Base-by-base conservation (phyloP, 257 asterid genomes). In the Solanum paucissectum region DNA sequence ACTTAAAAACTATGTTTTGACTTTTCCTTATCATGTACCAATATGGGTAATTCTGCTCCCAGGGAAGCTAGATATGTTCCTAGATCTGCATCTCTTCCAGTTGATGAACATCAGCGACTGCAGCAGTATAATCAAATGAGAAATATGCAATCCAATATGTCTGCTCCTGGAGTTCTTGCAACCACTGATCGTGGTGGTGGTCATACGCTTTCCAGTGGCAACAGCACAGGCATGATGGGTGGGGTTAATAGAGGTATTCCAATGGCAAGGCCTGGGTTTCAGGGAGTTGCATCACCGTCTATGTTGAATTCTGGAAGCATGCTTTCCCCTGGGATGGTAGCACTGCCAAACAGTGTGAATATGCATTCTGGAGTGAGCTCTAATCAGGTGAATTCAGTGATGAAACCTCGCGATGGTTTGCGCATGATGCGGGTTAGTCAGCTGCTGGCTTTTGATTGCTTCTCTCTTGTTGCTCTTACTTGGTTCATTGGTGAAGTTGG, bases 51-150 rank as follows among this genome's bases (percentile, higher is more conserved):
- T 44, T 37, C 86, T 84, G 66, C 40, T 89, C 81, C 25, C 83
- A 92, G 98, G 95, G 99, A 92, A 92, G 95, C 91, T 89, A 93
- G 98, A 88, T 92, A 91, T 92, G 92, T 90, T 88, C 94, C 98
- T 37, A 93, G 98, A 90, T 84, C 98, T 85, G 92, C 93, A 89
- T 89, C 96, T 83, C 86, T 93, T 46, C 87, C 97, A 73, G 89
- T 92, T 86, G 99, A 96, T 83, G 99, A 95, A 86, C 99, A 96
- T 81, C 98, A 96, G 89, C 92, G 98, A 86, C 87, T 95, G 91
- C 99, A 95, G 83, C 94, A 92, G 33, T 94, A 92, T 88, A 93
- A 92, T 90, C 98, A 95, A 73, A 87, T 93, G 87, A 94, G 98
- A 93, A 94, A 91, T 86, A 86, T 92, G 66, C 98, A 92, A 83